These are phyloP conservation scores for Chrysosporium queenslandicum DNA, from an alignment of 2,329 filamentous ascomycete species.

Conservation along the genomic window DNA sequence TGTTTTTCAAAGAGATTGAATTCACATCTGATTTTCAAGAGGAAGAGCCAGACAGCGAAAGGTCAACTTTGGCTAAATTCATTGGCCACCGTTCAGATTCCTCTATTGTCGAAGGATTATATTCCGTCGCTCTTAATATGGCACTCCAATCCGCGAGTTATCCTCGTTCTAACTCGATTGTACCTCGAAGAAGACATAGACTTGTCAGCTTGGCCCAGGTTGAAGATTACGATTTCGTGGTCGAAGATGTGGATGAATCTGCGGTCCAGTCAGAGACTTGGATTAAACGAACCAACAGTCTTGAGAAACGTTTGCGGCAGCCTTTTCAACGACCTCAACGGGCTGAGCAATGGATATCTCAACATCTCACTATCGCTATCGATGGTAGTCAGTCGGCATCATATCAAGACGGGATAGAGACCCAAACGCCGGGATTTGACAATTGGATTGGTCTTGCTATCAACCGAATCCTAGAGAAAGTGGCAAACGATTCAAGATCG, in stretches of 20 bases:
- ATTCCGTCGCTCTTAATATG: slow-evolving; percentile 17
- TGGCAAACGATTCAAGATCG: not conserved
- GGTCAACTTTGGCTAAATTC: slow-evolving; percentile 26
- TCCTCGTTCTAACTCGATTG: not conserved
- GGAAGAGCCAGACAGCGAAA: slow-evolving; percentile 16
- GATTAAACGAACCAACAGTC: not conserved
- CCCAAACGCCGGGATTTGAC: slow-evolving; percentile 1
- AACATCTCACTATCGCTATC: not conserved
- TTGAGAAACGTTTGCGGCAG: not conserved
- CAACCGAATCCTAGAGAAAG: not conserved
- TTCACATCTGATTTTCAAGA: slow-evolving; percentile 18
- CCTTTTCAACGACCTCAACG: not conserved
- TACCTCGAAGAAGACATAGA: slow-evolving; percentile 3
- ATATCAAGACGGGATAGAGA: not conserved
- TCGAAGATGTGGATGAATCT: slow-evolving; percentile 30
- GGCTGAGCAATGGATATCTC: slow-evolving; percentile 5
- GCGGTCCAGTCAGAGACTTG: not conserved
- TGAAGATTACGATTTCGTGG: slow-evolving; percentile 27
- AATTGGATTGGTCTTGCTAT: slow-evolving; percentile 1
- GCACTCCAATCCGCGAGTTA: not conserved
- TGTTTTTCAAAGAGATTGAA: slow-evolving; percentile 28
- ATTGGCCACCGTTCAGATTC: slow-evolving; percentile 28
- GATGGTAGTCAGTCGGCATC: not conserved
- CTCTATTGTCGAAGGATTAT: slow-evolving; percentile 30
- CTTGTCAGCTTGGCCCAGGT: slow-evolving; percentile 4